Evolutionary conservation across 192 early-diverging fungal species (phyloP).

Genomic region (Umbelopsis ramanniana): DNA sequence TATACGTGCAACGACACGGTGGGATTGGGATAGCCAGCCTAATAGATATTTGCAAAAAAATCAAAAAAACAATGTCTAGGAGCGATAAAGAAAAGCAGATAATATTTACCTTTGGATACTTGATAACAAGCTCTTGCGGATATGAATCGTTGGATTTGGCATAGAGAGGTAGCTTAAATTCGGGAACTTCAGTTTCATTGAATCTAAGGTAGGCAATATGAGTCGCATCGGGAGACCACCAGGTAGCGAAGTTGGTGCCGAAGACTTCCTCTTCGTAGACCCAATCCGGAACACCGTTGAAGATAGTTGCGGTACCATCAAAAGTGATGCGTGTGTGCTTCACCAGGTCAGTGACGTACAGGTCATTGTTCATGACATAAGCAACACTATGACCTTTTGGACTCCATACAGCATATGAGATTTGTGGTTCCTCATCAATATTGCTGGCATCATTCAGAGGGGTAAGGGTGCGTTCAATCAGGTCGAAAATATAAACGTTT

Average conservation of each 20-base stretch:
- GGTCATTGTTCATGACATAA: slow-evolving; percentile 88
- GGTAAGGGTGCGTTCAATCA: slow-evolving; percentile 55
- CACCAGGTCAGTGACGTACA: slow-evolving; percentile 77
- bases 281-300: slow-evolving; percentile 98
- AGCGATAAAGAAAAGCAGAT: neutral
- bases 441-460: slow-evolving; percentile 57
- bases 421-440: slow-evolving; percentile 50
- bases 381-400: slow-evolving; percentile 78
- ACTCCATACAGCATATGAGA: slow-evolving; percentile 77
- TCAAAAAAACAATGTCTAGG: neutral
- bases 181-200: slow-evolving; percentile 83
- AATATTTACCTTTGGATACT: slow-evolving; percentile 78
- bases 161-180: slow-evolving; percentile 77
- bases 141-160: slow-evolving; percentile 63
- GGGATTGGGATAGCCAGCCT: slow-evolving; percentile 86
- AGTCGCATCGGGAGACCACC: slow-evolving; percentile 87
- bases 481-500: slow-evolving; percentile 81
- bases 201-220: slow-evolving; percentile 84
- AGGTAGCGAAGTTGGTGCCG: slow-evolving; percentile 64
- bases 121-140: slow-evolving; percentile 71
- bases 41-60: neutral
- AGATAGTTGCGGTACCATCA: slow-evolving; percentile 80
- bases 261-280: slow-evolving; percentile 98
- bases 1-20: slow-evolving; percentile 75
- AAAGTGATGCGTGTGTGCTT: slow-evolving; percentile 78